A percentile compares a stretch with the other conserved stretches of the same genome.
Conservation (phyloP, 306 rosid species). For the Acacia melanoxylon region DNA sequence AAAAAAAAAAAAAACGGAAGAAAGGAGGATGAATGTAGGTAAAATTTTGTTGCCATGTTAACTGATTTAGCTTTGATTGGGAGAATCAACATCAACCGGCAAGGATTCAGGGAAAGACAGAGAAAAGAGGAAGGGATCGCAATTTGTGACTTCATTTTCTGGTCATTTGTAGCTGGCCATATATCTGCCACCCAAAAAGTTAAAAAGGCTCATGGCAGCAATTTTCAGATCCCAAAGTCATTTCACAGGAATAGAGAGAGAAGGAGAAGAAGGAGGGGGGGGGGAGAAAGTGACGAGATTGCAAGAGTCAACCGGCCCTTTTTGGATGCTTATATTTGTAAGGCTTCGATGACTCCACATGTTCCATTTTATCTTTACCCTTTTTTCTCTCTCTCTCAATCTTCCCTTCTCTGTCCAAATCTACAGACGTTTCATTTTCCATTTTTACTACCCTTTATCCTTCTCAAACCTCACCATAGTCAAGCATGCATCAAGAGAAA, state of each 20-base stretch:
- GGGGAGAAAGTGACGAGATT: neutral
- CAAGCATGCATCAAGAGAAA: neutral
- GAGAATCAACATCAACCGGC: neutral
- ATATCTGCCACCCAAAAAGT: conserved; percentile 1
- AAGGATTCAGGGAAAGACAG: neutral
- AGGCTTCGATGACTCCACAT: conserved; percentile 11
- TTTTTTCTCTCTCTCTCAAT: neutral
- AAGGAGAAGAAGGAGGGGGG: neutral
- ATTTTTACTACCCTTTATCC: neutral
- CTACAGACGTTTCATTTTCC: neutral
- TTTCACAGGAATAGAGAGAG: neutral
- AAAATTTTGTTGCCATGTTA: neutral
- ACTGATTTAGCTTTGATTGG: neutral
- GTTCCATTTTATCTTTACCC: neutral
- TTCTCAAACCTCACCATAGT: neutral
- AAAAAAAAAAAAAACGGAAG: no score
- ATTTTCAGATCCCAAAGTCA: conserved; percentile 1
- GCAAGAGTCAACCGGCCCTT: conserved; percentile 3
- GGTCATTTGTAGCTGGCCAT: neutral
- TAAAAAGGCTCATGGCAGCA: neutral
- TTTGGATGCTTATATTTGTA: neutral
- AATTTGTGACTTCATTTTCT: neutral
- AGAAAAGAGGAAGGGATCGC: neutral
- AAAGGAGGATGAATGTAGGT: neutral
- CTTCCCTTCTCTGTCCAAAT: neutral